These are phyloP conservation scores for Schrenkiella parvula DNA, from an alignment of 345 rosid species.

Conservation along the genomic window DNA sequence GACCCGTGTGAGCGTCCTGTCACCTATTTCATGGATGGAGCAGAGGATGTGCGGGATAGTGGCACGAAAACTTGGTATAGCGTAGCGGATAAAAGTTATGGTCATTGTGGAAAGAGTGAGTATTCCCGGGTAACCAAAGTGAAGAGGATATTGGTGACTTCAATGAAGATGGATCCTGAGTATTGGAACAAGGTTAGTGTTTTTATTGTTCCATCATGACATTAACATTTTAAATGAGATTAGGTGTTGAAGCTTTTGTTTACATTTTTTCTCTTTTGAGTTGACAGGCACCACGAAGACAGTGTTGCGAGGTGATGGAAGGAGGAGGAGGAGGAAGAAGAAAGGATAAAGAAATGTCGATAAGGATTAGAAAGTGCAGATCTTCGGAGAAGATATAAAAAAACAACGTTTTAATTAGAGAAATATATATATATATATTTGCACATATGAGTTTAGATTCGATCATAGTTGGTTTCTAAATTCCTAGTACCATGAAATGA, in stretches of 20 bases:
- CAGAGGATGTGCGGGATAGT: constrained; percentile 37
- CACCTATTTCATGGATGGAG: constrained; percentile 52
- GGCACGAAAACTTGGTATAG: constrained; percentile 54
- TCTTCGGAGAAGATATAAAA: constrained; percentile 39
- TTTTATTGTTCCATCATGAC: neutral
- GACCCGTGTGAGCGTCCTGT: constrained; percentile 56
- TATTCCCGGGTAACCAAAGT: constrained; percentile 36
- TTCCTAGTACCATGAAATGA: neutral
- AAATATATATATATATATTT: neutral
- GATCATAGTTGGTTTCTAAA: constrained; percentile 17
- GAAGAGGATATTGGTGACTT: constrained; percentile 44
- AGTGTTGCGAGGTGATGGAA: constrained; percentile 56
- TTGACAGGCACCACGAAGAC: constrained; percentile 51
- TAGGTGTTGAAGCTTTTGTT: neutral
- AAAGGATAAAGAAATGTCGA: constrained; percentile 33
- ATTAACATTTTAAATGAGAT: neutral
- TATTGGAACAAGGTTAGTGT: constrained; percentile 64
- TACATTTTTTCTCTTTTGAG: neutral
- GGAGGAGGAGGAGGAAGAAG: constrained; percentile 24
- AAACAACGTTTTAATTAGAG: neutral
- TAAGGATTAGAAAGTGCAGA: constrained; percentile 70
- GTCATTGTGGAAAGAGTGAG: constrained; percentile 37
- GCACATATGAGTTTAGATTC: constrained; percentile 26
- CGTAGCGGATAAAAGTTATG: constrained; percentile 24
- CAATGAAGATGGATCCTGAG: constrained; percentile 53